Evolutionary conservation across 352 stramenopile genomes (phyloP).

Genomic region (Pythium sukuiense): DNA sequence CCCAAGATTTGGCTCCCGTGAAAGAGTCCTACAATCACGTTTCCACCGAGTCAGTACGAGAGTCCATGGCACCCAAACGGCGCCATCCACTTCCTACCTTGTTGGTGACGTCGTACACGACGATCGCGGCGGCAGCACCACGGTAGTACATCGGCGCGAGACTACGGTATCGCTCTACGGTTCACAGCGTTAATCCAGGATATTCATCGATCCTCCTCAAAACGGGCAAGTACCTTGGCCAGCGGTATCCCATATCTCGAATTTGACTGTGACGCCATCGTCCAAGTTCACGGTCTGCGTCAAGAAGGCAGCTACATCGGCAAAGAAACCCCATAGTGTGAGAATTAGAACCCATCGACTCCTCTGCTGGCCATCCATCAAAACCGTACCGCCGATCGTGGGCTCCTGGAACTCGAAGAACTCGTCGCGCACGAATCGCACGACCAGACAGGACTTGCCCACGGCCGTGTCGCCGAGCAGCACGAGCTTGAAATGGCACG

Average conservation of each 20-base stretch:
- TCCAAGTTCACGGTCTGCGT: constrained; percentile 98
- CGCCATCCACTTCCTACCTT: constrained; percentile 57
- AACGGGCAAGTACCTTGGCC: constrained; percentile 78
- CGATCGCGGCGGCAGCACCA: constrained; percentile 93
- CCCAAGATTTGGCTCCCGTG: constrained; percentile 98
- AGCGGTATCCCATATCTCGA: constrained; percentile 99
- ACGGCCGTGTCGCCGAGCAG: constrained; percentile 99
- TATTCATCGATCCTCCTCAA: not conserved
- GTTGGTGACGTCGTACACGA: constrained; percentile 98
- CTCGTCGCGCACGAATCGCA: constrained; percentile 98
- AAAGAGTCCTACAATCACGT: constrained; percentile 87
- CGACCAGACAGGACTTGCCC: constrained; percentile 99
- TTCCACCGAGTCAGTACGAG: constrained; percentile 2
- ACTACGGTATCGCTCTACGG: constrained; percentile 93
- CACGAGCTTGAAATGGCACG: constrained; percentile 99
- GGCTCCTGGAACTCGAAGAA: constrained; percentile 99
- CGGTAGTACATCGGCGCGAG: constrained; percentile 98
- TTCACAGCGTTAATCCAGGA: not conserved
- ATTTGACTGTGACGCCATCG: constrained; percentile 98
- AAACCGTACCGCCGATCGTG: constrained; percentile 90
- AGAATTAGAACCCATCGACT: not conserved
- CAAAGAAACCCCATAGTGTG: not conserved
- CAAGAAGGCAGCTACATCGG: constrained; percentile 92
- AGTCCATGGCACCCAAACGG: not conserved
- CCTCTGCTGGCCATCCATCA: not conserved